Base-by-base conservation (phyloP, 2,329 filamentous ascomycete species). In the Pseudocercospora eumusae region DNA sequence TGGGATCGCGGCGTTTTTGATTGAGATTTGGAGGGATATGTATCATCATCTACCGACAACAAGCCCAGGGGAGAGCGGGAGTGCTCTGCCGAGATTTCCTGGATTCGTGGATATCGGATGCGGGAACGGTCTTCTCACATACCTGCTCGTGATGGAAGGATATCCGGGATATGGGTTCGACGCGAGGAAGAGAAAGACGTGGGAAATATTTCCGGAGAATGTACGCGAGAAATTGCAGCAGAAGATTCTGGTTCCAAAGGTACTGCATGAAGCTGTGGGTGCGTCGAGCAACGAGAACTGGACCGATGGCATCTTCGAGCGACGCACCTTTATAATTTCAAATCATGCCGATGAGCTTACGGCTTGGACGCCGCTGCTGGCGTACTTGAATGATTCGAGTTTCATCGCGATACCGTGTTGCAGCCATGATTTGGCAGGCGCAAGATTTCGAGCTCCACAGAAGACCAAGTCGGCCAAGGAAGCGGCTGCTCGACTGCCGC, bases 341-440 rank as follows among this genome's bases (percentile, higher is more conserved):
- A 99, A 99, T 73, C 95, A 99, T 75, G 93, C 93, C 10, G 95
- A 99, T 74, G 93, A 99, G 77, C 83, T 99, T 13, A 99, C 95
- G 0, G 86, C 91, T 0, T 99, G 95, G 95, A 98, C 95, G 0
- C 95, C 95, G 0, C 83, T 98, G 18, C 84, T 99, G 44, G 93
- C 91, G 0, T 85, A 86, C 6, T 79, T 92, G 1, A 92, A 89
- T 0, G 78, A 84, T 1, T 89, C 89, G 10, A 89, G 92, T 0
- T 99, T 97, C 75, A 86, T 99, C 64, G 90, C 91, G 69, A 96
- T 99, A 49, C 95, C 95, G 1, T 99, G 95, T 79, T 99, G 95
- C 79, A 96, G 91, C 66, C 92, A 98, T 78, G 84, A 89, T 62
- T 85, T 99, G 1, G 86, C 87, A 0, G 95, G 95, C 1, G 84